These are phyloP conservation scores for Neolentinus lepideus DNA, from an alignment of 1,284 basidiomycete species.

Conservation along the genomic window DNA sequence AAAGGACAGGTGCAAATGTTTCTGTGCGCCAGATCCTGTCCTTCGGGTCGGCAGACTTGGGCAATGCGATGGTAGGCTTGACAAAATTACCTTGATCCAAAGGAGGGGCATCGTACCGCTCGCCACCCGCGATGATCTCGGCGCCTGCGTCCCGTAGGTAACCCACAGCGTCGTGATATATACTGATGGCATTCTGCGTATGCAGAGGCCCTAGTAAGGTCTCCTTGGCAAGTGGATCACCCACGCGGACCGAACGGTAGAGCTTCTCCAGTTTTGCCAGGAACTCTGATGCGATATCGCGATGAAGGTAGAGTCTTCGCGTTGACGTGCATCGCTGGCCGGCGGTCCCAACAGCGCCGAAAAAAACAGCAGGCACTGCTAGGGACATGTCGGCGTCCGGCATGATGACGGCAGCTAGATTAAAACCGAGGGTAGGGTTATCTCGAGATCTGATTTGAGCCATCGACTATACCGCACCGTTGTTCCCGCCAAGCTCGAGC, in stretches of 20 bases:
- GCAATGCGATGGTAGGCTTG: conserved; percentile 78
- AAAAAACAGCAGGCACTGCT: conserved; percentile 85
- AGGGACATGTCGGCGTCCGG: conserved; percentile 88
- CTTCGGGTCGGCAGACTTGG: conserved; percentile 42
- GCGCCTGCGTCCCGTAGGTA: conserved; percentile 64
- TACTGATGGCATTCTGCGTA: conserved; percentile 55
- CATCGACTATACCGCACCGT: conserved; percentile 41
- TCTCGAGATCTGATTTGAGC: background rate
- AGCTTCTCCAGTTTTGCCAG: conserved; percentile 67
- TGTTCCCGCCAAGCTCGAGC: conserved; percentile 94
- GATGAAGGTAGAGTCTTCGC: conserved; percentile 84
- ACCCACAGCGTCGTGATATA: conserved; percentile 59
- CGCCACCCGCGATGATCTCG: conserved; percentile 71
- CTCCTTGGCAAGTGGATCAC: conserved; percentile 69
- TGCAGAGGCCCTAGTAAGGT: conserved; percentile 90
- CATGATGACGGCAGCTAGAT: conserved; percentile 81
- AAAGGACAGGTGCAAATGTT: conserved; percentile 83
- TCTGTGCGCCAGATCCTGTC: conserved; percentile 73
- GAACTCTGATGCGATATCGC: conserved; percentile 70
- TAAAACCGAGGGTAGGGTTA: conserved; percentile 9
- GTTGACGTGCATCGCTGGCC: conserved; percentile 96
- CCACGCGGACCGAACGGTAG: conserved; percentile 64
- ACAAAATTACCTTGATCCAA: conserved; percentile 79
- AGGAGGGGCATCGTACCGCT: conserved; percentile 37
- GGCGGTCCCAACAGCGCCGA: conserved; percentile 91